Base-by-base conservation (phyloP, 2,329 filamentous ascomycete genomes). In the Colletotrichum sp. region DNA sequence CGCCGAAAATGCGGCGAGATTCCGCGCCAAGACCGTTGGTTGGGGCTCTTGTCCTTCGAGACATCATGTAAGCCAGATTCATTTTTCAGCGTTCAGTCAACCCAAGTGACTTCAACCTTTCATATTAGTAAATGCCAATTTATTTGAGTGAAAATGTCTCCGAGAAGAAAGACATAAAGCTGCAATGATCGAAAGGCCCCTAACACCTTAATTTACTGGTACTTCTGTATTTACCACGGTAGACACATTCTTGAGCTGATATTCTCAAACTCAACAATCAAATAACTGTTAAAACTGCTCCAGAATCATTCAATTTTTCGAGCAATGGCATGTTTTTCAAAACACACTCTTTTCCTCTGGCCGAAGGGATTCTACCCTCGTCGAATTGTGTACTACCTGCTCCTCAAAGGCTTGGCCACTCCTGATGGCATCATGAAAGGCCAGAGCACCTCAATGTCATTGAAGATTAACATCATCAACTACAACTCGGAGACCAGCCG, bases 311-410 rank as follows among this genome's bases (percentile, higher is more conserved):
- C 6, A 34, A 0, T 4, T 15, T 0, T 62, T 21, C 2, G 4
- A 34, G 18, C 2, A 64, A 44, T 52, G 36, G 24, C 24, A n/a
- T 21, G 0, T 55, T 12, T 12, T 39, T 4, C 65, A 5, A 77
- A 79, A 32, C 68, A 77, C 32, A 80, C 79, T 15, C 77, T 80
- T 0, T 80, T 77, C 10, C 75, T 80, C 24, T 80, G 79, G 79
- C 70, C 72, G 1, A 64, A 77, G 55, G 79, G 79, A 4, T 49
- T 77, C 28, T 80, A 76, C 52, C 79, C 79, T 12, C 78, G 78
- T 16, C 78, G 79, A 16, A 64, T 80, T 36, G 74, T 28, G 59
- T 80, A 80, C 63, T 78, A 77, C 59, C 78, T 80, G 21, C 71
- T 80, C 36, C 66, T 71, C 52, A 80, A 80, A 55, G 77, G 79